Base-by-base conservation (phyloP, 306 rosid genomes). In the Comarum palustre region DNA sequence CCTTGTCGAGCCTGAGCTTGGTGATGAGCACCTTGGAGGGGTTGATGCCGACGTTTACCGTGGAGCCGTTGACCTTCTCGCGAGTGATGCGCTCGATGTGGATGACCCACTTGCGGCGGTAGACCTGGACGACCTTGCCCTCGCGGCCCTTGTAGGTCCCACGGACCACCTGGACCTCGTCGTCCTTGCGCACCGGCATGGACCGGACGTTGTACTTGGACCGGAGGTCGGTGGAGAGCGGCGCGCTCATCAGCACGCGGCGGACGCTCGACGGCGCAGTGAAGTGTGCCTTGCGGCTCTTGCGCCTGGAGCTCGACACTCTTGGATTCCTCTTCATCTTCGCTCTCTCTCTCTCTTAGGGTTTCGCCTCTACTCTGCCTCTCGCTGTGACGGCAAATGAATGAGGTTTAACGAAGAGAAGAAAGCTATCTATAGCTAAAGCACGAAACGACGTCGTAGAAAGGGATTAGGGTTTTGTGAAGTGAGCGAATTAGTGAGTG, bases 241-340 rank as follows among this genome's bases (percentile, higher is more conserved):
- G 92, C 16, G 97, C 91, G 66, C 97, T 91, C 98, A 94, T 94
- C 25, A 91, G 64, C 2, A 94, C 83, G 1, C 97, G 96, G 0
- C 98, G 90, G 1, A 94, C 88, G 81, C 97, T 91, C 22, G 98
- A 94, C 50, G 98, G 97, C 36, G 98, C 98, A 0, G 96, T 76
- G 89, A 94, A 94, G 76, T 91, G 98, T 0, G 98, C 98, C 97
- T 91, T 91, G 13, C 98, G 88, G 83, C 75, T 91, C 95, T 94
- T 94, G 68, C 97, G 94, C 11, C 98, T 88, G 73, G 97, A 91
- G 75, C 96, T 89, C 1, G 98, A 79, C 29, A 94, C 98, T 70
- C 96, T 80, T 0, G 97, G 97, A 10, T 91, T 94, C 77, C 78
- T 86, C 92, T 94, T 94, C 98, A 94, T 94, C 63, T 6, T 86